Conservation (phyloP, 768 basidiomycete genomes). For the Kwoniella sp. region DNA sequence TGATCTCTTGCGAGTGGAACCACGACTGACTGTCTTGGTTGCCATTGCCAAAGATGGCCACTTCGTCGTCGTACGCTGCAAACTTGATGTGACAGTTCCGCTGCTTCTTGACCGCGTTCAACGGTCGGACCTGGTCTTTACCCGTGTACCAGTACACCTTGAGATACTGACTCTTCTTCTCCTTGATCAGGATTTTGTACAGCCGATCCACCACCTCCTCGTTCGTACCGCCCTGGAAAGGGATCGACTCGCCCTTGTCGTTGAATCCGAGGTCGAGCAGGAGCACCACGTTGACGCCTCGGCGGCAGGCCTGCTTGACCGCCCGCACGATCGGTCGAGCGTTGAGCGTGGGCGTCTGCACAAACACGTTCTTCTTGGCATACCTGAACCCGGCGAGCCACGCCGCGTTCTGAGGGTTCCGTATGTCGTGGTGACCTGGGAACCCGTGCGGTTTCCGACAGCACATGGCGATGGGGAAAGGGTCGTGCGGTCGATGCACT, state of each 20-base stretch:
- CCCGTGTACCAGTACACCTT: conserved; percentile 56
- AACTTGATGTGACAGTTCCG: conserved; percentile 72
- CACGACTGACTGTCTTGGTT: conserved; percentile 69
- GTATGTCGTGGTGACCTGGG: conserved; percentile 55
- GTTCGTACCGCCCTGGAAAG: conserved; percentile 69
- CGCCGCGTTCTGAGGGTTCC: conserved; percentile 62
- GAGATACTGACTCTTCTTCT: conserved; percentile 54
- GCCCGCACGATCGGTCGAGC: conserved; percentile 62
- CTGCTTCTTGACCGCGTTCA: conserved; percentile 64
- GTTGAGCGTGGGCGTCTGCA: conserved; percentile 72
- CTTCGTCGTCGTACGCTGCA: conserved; percentile 62
- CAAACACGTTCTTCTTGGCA: conserved; percentile 63
- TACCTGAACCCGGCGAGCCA: conserved; percentile 65
- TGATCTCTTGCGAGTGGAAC: conserved; percentile 69
- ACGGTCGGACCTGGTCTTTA: conserved; percentile 63
- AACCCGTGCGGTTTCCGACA: conserved; percentile 62
- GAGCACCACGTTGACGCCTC: conserved; percentile 61
- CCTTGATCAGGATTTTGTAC: conserved; percentile 56
- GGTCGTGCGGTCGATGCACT: conserved; percentile 58
- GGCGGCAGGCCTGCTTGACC: conserved; percentile 59
- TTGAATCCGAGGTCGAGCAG: conserved; percentile 61
- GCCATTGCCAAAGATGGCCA: conserved; percentile 66
- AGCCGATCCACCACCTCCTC: conserved; percentile 63
- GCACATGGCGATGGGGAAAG: conserved; percentile 64
- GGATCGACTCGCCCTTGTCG: conserved; percentile 62